Percentiles rank a stretch among this genome's conserved stretches.
Conservation (phyloP, 129 eudicot species). For the Pulicaria dysenterica region DNA sequence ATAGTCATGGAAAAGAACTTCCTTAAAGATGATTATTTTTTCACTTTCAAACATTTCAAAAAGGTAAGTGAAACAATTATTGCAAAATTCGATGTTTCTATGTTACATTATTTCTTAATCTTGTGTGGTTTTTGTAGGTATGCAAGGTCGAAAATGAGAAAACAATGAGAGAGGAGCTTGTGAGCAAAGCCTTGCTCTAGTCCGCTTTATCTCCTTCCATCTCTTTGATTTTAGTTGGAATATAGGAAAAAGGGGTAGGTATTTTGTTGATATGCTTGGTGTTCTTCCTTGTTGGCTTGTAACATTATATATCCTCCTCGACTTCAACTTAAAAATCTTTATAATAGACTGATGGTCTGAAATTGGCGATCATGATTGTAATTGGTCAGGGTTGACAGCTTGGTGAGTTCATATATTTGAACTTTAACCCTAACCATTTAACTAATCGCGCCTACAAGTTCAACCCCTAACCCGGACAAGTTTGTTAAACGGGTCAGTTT, state of each 20-base stretch:
- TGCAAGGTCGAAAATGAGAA: conserved; percentile 92
- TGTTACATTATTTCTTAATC: background rate
- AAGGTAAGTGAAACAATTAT: background rate
- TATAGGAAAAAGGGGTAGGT: conserved; percentile 12
- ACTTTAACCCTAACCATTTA: no score
- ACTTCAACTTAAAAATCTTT: no score
- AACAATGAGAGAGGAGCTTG: conserved; percentile 31
- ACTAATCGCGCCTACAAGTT: no score
- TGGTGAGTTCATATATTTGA: no score
- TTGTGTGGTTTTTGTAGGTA: conserved; percentile 52
- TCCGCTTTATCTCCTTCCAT: background rate
- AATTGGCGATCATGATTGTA: no score
- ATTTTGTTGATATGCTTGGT: background rate
- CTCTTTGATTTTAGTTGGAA: background rate
- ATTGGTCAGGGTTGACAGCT: no score
- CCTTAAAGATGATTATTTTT: background rate
- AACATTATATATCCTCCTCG: no score
- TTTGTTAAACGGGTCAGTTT: no score
- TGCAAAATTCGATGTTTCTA: background rate
- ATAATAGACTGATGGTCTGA: no score
- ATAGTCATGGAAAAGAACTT: background rate
- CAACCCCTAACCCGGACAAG: no score
- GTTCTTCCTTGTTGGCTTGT: no score
- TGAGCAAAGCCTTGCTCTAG: background rate
- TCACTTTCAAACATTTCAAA: background rate